phyloP scores from a whole-genome alignment of 352 stramenopile genomes.

The Pelagophyceae sp. region DNA sequence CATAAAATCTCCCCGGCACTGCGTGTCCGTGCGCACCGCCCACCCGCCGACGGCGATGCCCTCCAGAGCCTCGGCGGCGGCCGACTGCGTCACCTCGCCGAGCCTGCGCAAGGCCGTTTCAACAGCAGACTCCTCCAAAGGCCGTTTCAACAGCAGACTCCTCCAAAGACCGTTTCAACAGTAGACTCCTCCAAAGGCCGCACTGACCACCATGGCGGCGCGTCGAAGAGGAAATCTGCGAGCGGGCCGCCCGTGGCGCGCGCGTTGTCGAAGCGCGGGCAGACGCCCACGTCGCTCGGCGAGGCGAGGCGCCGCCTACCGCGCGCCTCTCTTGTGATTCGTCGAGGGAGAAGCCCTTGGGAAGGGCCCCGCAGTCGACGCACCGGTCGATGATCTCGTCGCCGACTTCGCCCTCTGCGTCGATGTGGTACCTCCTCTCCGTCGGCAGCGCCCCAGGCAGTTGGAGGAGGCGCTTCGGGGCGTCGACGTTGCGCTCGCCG shows the following conservation, averaged over 20 bases:
- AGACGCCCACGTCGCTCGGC: not conserved
- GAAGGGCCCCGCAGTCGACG: no score
- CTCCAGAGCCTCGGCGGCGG: not conserved
- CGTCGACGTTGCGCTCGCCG: not conserved
- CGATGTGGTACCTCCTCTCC: not conserved
- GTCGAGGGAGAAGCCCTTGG: no score
- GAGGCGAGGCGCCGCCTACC: not conserved
- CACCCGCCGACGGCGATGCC: not conserved
- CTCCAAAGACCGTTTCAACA: no score
- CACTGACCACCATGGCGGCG: not conserved
- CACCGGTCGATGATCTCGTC: not conserved
- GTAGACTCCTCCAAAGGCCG: no score
- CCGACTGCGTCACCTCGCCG: not conserved
- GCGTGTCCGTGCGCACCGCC: not conserved
- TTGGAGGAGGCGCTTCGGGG: not conserved
- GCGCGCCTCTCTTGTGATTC: no score
- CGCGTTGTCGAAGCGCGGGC: not conserved
- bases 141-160: no score
- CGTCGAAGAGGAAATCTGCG: not conserved
- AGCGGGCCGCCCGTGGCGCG: no score
- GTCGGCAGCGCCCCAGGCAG: not conserved
- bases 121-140: no score
- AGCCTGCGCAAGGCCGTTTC: no score
- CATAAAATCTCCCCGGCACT: not conserved
- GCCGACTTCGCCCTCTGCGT: not conserved